Evolutionary conservation across 495 filamentous ascomycete genomes (phyloP), one percentile per base, ranked within the genome.

Genomic region (Xylaria sp.): DNA sequence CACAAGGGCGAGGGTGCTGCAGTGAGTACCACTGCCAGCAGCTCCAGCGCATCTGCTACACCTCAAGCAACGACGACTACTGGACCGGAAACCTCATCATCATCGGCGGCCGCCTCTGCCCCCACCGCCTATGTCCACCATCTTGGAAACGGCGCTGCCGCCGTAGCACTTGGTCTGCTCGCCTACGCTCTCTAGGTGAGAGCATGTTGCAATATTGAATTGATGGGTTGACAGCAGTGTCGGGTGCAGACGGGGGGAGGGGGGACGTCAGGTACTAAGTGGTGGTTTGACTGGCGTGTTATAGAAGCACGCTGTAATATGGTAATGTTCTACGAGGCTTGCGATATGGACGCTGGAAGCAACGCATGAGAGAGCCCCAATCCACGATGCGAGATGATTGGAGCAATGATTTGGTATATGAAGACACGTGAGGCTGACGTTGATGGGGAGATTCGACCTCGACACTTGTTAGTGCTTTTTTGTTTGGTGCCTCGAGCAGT

Each of bases 61-160:
- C 37, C 76, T 59, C 71, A 70, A 33, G 41, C 72, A 6, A 66
- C 72, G 21, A 73, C 73, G 21, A 61, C 76, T 12, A 58, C 53
- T 52, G 66, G 64, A 7, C 58, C 74, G 8, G 71, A 44, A 40
- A 53, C 72, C 26, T 75, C 61, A 44, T 64, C 76, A 26, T 72
- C 73, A 24, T 73, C 76, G 15, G 69, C 70, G 9, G 76, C 62
- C 31, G 80, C 76, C 40, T 76, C 78, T 72, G 76, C 77, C 19
- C 77, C 81, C 5, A 79, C 79, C 59, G 73, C 68, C 31, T 59
- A 73, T 43, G 68, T 72, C 26, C 73, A 77, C 66, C 74, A 78
- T 68, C 68, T 79, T 50, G 82, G 81, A 52, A 79, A 78, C 59
- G 78, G 80, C 26, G 80, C 76, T 26, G 72, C 81, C 1, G 82